A percentile compares a stretch with the other conserved stretches of the same genome.
These are phyloP conservation scores for Pseudocercospora macadamiae DNA, from an alignment of 2,329 filamentous ascomycete genomes.

Conservation along the genomic window DNA sequence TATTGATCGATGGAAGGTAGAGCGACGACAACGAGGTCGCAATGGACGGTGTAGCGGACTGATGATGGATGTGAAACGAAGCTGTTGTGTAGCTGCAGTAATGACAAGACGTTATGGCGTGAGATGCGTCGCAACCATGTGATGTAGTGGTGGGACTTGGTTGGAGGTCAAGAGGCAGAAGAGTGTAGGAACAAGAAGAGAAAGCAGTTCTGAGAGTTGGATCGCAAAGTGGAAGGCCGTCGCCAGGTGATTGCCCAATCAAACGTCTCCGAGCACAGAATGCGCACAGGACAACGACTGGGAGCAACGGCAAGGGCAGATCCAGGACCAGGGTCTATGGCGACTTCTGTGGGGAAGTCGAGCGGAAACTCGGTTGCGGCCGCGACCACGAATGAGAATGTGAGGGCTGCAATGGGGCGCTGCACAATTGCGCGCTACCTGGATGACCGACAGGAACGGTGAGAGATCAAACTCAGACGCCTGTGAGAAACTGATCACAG, in stretches of 20 bases:
- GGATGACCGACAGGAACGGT: background rate
- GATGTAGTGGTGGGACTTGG: background rate
- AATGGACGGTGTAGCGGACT: slow-evolving; percentile 1
- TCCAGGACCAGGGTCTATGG: background rate
- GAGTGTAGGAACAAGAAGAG: background rate
- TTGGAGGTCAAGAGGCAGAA: background rate
- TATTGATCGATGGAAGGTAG: slow-evolving; percentile 5
- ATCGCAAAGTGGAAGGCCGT: background rate
- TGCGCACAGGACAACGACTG: background rate
- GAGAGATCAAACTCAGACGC: no score
- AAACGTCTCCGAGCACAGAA: background rate
- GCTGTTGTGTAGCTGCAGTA: background rate
- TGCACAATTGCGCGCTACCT: background rate
- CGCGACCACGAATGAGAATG: background rate
- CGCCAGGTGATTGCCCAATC: background rate
- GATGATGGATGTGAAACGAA: slow-evolving; percentile 3
- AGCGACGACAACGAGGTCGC: slow-evolving; percentile 13
- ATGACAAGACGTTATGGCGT: background rate
- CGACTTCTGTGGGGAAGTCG: no score
- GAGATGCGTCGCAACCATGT: slow-evolving; percentile 1
- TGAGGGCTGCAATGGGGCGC: background rate
- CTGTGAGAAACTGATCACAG: no score
- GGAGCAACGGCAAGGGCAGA: background rate
- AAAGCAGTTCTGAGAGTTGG: slow-evolving; percentile 9
- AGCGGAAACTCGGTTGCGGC: background rate